Percentiles rank a stretch among this genome's conserved stretches.
phyloP scores from a whole-genome alignment of 1,284 basidiomycete species.

The Microstroma glucosiphilum region DNA sequence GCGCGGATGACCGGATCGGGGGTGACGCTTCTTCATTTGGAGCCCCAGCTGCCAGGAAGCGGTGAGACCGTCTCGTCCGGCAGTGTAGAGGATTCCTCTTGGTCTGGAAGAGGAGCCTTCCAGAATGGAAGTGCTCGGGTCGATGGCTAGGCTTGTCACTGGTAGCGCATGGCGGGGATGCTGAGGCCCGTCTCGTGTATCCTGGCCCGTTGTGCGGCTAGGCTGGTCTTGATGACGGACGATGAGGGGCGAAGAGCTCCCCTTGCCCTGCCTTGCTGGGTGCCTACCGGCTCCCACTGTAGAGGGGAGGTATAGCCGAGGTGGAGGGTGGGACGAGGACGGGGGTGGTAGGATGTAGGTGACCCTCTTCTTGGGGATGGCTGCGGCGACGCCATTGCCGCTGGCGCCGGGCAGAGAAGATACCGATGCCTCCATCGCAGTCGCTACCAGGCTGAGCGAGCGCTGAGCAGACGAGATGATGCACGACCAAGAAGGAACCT shows the following conservation, averaged over 20 bases:
- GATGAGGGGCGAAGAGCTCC: background rate
- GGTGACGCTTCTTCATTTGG: slow-evolving; percentile 55
- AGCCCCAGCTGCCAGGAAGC: slow-evolving; percentile 84
- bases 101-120: slow-evolving; percentile 53
- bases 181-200: background rate
- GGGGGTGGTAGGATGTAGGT: slow-evolving; percentile 5
- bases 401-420: slow-evolving; percentile 1
- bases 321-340: slow-evolving; percentile 4
- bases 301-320: slow-evolving; percentile 2
- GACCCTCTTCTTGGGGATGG: slow-evolving; percentile 3
- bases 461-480: too few species aligned
- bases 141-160: slow-evolving; percentile 42
- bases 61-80: slow-evolving; percentile 83
- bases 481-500: too few species aligned
- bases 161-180: slow-evolving; percentile 43
- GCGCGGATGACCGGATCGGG: background rate
- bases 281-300: background rate
- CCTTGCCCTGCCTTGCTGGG: background rate
- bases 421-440: background rate
- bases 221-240: background rate
- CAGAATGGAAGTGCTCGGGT: slow-evolving; percentile 30
- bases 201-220: background rate
- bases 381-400: background rate
- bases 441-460: background rate
- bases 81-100: slow-evolving; percentile 86